Conservation (phyloP, 352 stramenopile genomes). For the Phytopythium ostracodes region DNA sequence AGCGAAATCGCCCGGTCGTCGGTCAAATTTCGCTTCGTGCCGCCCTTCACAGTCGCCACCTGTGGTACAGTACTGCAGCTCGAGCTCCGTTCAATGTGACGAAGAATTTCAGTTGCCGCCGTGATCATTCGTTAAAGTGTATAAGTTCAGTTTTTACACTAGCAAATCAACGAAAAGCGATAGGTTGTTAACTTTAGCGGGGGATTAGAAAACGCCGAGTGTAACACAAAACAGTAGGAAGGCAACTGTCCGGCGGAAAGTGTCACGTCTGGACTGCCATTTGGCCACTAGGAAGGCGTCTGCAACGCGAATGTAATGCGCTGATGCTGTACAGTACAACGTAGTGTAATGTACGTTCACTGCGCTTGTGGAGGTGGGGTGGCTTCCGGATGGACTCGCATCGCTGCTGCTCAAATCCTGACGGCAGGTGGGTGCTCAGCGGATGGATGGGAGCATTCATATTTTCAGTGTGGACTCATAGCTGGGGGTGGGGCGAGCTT, state of each 20-base stretch:
- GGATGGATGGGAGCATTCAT: no score
- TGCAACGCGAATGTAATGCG: not conserved
- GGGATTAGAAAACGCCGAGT: not conserved
- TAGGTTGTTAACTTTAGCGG: not conserved
- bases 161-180: not conserved
- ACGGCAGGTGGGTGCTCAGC: no score
- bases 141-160: not conserved
- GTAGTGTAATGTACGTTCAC: no score
- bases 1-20: not conserved
- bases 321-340: no score
- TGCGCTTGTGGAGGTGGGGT: no score
- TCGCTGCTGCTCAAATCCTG: not conserved
- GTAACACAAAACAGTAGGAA: not conserved
- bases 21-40: not conserved
- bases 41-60: not conserved
- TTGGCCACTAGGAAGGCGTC: not conserved
- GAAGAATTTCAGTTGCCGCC: not conserved
- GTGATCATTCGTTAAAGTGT: not conserved
- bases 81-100: not conserved
- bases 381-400: no score
- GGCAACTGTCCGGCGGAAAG: not conserved
- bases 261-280: not conserved
- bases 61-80: not conserved
- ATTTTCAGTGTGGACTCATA: no score
- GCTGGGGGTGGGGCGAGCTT: no score